Evolutionary conservation across 352 stramenopile genomes (phyloP), one percentile per base, ranked within the genome.

Genomic region (Phytophthora pisi): DNA sequence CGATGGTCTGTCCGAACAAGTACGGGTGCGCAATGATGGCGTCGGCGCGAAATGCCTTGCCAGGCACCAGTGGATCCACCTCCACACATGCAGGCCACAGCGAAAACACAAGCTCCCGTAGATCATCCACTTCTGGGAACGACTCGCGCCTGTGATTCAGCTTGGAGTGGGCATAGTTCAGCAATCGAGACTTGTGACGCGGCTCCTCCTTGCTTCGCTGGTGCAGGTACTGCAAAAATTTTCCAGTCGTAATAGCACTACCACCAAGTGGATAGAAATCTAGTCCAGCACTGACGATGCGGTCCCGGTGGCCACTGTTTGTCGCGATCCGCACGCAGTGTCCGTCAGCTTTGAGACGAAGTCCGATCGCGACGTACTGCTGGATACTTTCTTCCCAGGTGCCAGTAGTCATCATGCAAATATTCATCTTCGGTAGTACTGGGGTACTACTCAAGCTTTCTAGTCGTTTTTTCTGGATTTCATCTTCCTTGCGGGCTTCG

Each of bases 281-380:
- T 5, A 94, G 62, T 8, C 84, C 84, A 51, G 72, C 66, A 24
- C 57, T 70, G 9, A 82, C 64, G 31, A 98, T 86, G 2, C 81
- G 82, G 9, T 87, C 56, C 0, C 92, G 78, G 72, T 94, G 91
- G 6, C 77, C 78, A 24, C 81, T 79, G 56, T 96, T 92, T 8
- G 91, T 95, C 1, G 92, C 94, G 36, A 98, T 87, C 4, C 95
- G 83, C 0, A 98, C 93, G 28, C 87, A 82, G 71, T 98, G 95
- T 1, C 94, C 94, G 38, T 96, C 71, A 0, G 70, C 65, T 66
- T 89, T 72, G 9, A 98, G 78, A 5, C 79, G 63, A 10, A 88
- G 57, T 31, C 88, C 91, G 24, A 98, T 86, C 1, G 77, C 82
- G 23, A 94, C 78, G 55, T 84, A 94, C 28, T 90, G 84, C 43